These are phyloP conservation scores for Hydnomerulius pinastri DNA, from an alignment of 768 basidiomycete genomes.

Conservation along the genomic window DNA sequence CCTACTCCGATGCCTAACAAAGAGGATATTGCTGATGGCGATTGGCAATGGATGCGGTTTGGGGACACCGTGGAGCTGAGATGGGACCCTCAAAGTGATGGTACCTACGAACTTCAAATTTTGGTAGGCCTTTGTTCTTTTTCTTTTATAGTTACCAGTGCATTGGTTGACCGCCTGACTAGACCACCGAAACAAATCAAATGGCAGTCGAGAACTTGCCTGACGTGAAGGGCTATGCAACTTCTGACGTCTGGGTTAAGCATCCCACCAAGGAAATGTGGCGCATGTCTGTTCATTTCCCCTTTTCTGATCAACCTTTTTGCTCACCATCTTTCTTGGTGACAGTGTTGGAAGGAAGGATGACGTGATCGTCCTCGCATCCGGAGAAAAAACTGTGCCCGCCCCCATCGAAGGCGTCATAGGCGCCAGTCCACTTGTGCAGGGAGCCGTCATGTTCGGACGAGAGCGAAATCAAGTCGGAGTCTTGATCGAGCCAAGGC, in stretches of 20 bases:
- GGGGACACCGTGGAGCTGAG: constrained; percentile 14
- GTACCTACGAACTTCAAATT: constrained; percentile 33
- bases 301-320: constrained; percentile 24
- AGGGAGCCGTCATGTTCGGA: too few species aligned
- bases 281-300: constrained; percentile 25
- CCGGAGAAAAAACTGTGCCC: constrained; percentile 3
- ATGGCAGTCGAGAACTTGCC: constrained; percentile 34
- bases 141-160: background rate
- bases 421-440: too few species aligned
- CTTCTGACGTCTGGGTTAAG: constrained; percentile 38
- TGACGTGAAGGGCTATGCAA: constrained; percentile 36
- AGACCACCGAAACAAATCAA: constrained; percentile 6
- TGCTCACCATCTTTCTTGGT: background rate
- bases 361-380: constrained; percentile 29
- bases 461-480: constrained; percentile 20
- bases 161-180: background rate
- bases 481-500: constrained; percentile 21
- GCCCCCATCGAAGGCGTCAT: too few species aligned
- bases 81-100: constrained; percentile 30
- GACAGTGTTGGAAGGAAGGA: constrained; percentile 34
- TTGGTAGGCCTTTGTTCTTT: constrained; percentile 23
- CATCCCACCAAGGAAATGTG: constrained; percentile 41
- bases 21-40: background rate
- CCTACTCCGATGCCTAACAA: constrained; percentile 2
- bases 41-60: constrained; percentile 37